Evolutionary conservation across 148 eudicot species (phyloP).

Genomic region (Camellia lanceoleosa): DNA sequence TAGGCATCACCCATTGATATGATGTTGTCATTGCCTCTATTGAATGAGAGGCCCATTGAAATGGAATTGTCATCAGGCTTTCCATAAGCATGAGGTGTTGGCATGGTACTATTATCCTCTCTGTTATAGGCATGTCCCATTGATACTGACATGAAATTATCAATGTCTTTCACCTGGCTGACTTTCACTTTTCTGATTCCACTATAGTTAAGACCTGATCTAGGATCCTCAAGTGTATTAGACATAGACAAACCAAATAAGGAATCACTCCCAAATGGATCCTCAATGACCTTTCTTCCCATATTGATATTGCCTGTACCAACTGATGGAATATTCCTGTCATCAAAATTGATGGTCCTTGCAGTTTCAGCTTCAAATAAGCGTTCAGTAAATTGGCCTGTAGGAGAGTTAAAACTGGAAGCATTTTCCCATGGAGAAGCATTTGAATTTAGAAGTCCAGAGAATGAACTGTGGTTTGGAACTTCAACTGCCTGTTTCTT

Average conservation of each 20-base stretch:
- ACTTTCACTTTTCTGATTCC: slow-evolving; percentile 66
- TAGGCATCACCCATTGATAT: slow-evolving; percentile 21
- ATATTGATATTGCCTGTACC: slow-evolving; percentile 28
- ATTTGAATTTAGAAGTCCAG: slow-evolving; percentile 40
- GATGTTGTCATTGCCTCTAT: slow-evolving; percentile 13
- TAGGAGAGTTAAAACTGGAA: slow-evolving; percentile 40
- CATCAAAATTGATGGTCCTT: slow-evolving; percentile 38
- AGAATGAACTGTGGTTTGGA: slow-evolving; percentile 39
- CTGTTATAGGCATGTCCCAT: slow-evolving; percentile 31
- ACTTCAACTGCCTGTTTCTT: slow-evolving; percentile 72
- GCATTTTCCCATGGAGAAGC: slow-evolving; percentile 46
- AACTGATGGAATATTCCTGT: slow-evolving; percentile 37
- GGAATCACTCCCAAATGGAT: slow-evolving; percentile 39
- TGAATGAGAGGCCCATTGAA: slow-evolving; percentile 17
- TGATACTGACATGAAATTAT: slow-evolving; percentile 41
- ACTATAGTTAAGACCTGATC: slow-evolving; percentile 40
- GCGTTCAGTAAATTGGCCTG: slow-evolving; percentile 41
- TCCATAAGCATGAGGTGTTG: slow-evolving; percentile 35
- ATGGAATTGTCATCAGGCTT: slow-evolving; percentile 39
- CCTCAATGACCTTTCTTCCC: slow-evolving; percentile 40
- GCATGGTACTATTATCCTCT: slow-evolving; percentile 28
- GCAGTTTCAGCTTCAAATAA: slow-evolving; percentile 36
- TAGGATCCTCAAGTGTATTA: slow-evolving; percentile 44
- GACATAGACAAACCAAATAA: slow-evolving; percentile 49
- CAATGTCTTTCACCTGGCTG: slow-evolving; percentile 57